Base-by-base conservation (phyloP, 2,329 filamentous ascomycete species). In the Talaromyces amestolkiae region DNA sequence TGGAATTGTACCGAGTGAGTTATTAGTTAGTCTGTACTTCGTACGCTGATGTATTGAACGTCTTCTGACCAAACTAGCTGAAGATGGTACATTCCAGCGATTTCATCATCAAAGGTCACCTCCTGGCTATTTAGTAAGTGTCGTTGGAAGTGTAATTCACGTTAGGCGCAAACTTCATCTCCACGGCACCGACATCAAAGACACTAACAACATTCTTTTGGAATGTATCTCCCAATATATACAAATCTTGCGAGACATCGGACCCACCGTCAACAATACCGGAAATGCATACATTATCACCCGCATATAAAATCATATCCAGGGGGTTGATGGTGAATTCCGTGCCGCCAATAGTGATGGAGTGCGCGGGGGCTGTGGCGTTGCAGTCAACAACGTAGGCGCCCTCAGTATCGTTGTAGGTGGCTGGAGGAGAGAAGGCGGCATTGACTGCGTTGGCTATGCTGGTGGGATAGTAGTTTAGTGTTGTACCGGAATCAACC, bases 121-220 rank as follows among this genome's bases (percentile, higher is more conserved):
- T 37, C n/a, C 33, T 9, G 53, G 11, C 11, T 22, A 24, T 43
- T n/a, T 45, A 68, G 49, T 69, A 68, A n/a, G 51, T 64, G 31
- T 69, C 68, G 51, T 69, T 69, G 39, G 62, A 65, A 2, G 64
- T 61, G 22, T 69, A 68, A n/a, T 68, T 45, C 43, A 37, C 58
- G 19, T 67, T 37, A 1, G 68, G 65, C 15, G 81, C 78, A 70
- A 84, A 84, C n/a, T 78, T 72, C 79, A 84, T 79, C 72, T 80
- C 74, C 53, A 74, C 73, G 22, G 75, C 78, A 11, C 81, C 82
- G 65, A 84, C 76, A 74, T 85, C 83, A 72, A 82, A 84, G 1
- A 85, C 82, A 10, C 78, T 74, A 4, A 85, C 72, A 0, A 84
- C 82, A 67, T 82, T 83, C 72, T 82, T 82, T 72, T 83, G 72